Evolutionary conservation across 208 protist species (phyloP).

Genomic region (Trypanosoma brucei): DNA sequence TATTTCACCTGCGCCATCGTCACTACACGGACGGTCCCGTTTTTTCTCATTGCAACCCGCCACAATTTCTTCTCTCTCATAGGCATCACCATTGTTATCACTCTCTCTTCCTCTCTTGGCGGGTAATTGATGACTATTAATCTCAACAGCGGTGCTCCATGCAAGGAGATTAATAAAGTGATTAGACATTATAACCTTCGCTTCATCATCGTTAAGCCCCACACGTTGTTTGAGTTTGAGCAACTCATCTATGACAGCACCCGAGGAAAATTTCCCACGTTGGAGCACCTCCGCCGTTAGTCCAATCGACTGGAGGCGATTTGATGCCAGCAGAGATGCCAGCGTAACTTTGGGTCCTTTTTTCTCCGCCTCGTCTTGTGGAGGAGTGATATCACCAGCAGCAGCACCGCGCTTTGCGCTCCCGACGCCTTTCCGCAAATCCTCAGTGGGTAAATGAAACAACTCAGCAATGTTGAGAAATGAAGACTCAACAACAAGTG

Average conservation of each 20-base stretch:
- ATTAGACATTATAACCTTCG: conserved; percentile 66
- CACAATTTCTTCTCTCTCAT: too few relatives aligned
- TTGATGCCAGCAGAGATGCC: conserved; percentile 58
- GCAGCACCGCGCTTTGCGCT: conserved; percentile 9
- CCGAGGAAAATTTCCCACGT: conserved; percentile 56
- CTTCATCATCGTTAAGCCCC: conserved; percentile 45
- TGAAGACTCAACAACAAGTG: conserved; percentile 65
- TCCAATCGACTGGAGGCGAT: conserved; percentile 51
- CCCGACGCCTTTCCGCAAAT: conserved; percentile 6
- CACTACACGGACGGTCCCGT: background rate
- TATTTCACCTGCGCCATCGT: conserved; percentile 9
- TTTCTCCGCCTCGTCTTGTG: background rate
- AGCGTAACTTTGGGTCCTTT: conserved; percentile 32
- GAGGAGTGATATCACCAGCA: background rate
- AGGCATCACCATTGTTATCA: conserved; percentile 1
- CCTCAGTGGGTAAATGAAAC: conserved; percentile 22
- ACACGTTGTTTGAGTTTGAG: conserved; percentile 30
- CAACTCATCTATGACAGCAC: conserved; percentile 55
- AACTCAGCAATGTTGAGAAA: conserved; percentile 66
- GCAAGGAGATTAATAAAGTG: conserved; percentile 87
- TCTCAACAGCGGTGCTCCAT: conserved; percentile 68
- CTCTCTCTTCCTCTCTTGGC: background rate
- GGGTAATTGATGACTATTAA: conserved; percentile 28
- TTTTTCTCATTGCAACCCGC: too few relatives aligned
- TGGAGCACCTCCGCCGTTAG: conserved; percentile 44